Conservation (phyloP, 768 basidiomycete species). For the Sporobolomyces pararoseus region DNA sequence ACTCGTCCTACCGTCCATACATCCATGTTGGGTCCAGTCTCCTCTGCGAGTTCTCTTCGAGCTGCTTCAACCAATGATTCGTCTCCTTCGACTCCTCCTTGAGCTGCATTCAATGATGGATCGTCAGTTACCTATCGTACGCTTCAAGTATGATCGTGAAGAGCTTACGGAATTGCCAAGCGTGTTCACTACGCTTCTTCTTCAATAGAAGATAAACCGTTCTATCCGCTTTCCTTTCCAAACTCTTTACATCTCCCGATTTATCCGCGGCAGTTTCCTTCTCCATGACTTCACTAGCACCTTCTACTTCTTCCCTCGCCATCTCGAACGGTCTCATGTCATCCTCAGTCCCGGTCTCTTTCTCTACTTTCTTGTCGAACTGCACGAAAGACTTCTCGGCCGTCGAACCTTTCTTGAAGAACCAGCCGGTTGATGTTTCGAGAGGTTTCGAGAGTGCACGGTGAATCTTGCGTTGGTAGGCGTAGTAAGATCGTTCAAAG, state of each 20-base stretch:
- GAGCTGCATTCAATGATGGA: conserved; percentile 28
- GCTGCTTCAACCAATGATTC: conserved; percentile 61
- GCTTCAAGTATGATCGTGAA: background rate
- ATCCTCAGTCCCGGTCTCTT: conserved; percentile 50
- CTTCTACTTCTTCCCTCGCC: conserved; percentile 60
- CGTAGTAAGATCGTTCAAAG: conserved; percentile 45
- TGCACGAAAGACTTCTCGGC: conserved; percentile 49
- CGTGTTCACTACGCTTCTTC: conserved; percentile 54
- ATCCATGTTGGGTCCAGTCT: conserved; percentile 81
- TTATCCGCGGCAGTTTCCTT: conserved; percentile 58
- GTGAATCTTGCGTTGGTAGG: conserved; percentile 49
- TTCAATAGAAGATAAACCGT: conserved; percentile 84
- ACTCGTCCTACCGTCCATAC: conserved; percentile 88
- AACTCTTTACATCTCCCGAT: conserved; percentile 62
- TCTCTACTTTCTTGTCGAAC: conserved; percentile 45
- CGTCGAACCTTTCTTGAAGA: conserved; percentile 43
- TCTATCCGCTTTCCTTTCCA: conserved; percentile 76
- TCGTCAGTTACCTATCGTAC: background rate
- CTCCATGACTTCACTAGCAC: conserved; percentile 39
- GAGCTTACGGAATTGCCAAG: conserved; percentile 57
- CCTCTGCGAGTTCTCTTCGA: conserved; percentile 62
- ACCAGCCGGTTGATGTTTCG: conserved; percentile 35
- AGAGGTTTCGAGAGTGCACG: conserved; percentile 41
- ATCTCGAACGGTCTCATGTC: conserved; percentile 49
- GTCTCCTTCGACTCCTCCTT: conserved; percentile 41